Conservation (phyloP, 176 grass and related monocot genomes). For the Thalia dealbata region DNA sequence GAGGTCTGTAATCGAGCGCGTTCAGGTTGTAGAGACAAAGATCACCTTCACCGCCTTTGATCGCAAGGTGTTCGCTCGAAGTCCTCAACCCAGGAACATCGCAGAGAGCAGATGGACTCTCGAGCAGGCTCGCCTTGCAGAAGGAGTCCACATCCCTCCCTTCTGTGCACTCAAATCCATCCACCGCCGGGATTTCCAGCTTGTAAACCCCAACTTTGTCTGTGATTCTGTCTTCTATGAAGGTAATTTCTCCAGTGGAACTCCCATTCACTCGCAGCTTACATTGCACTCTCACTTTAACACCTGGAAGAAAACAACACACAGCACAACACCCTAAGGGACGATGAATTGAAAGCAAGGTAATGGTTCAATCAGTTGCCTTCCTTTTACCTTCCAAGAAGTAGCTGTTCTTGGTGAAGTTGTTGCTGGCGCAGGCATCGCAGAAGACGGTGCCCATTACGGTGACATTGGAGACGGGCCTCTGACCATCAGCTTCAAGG, state of each 20-base stretch:
- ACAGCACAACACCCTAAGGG: neutral
- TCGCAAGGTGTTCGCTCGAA: slow-evolving; percentile 45
- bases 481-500: neutral
- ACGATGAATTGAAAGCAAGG: neutral
- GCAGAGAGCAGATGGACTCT: slow-evolving; percentile 54
- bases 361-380: neutral
- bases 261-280: slow-evolving; percentile 42
- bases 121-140: slow-evolving; percentile 49
- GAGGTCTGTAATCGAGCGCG: slow-evolving; percentile 69
- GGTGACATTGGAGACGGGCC: slow-evolving; percentile 40
- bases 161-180: slow-evolving; percentile 48
- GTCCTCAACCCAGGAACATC: slow-evolving; percentile 46
- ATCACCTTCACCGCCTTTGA: slow-evolving; percentile 14
- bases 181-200: slow-evolving; percentile 64
- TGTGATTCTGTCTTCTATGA: slow-evolving; percentile 58
- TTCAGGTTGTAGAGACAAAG: slow-evolving; percentile 74
- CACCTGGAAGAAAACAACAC: slow-evolving; percentile 34
- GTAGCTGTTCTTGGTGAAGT: slow-evolving; percentile 76
- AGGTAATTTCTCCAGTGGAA: slow-evolving; percentile 45
- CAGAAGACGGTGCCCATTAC: slow-evolving; percentile 84
- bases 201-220: slow-evolving; percentile 56
- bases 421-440: slow-evolving; percentile 63
- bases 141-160: slow-evolving; percentile 36
- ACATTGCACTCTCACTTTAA: slow-evolving; percentile 58
- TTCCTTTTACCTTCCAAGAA: slow-evolving; percentile 57